Percentiles rank a stretch among this genome's conserved stretches.
Evolutionary conservation across 306 rosid species (phyloP).

Genomic region (Dalbergia cochinchinensis): DNA sequence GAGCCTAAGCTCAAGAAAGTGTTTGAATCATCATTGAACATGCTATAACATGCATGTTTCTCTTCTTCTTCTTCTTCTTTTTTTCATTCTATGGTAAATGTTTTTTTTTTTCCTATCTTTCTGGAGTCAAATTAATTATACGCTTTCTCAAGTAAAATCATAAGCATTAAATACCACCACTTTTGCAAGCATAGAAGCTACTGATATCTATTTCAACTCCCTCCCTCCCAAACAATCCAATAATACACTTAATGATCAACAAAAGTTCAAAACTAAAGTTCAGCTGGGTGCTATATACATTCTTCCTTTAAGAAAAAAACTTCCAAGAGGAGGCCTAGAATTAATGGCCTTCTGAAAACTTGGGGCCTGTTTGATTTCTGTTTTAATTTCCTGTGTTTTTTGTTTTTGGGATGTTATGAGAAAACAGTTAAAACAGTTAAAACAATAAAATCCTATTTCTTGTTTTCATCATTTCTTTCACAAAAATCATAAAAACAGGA

Average conservation of each 20-base stretch:
- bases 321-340: neutral
- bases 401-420: no score
- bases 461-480: no score
- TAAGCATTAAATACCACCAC: neutral
- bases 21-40: neutral
- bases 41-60: neutral
- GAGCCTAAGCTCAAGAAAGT: neutral
- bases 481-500: no score
- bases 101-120: neutral
- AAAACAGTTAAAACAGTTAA: no score
- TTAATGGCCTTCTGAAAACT: neutral
- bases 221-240: neutral
- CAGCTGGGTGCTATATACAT: constrained; percentile 1
- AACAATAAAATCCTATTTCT: no score
- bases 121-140: neutral
- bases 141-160: neutral
- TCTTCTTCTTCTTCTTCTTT: neutral
- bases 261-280: neutral
- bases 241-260: neutral
- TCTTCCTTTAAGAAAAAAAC: neutral
- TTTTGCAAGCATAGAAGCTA: neutral
- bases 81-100: neutral
- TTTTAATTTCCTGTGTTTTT: no score
- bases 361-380: no score
- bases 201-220: neutral